Evolutionary conservation across 768 basidiomycete species (phyloP).

Genomic region (Hericium alpestre): DNA sequence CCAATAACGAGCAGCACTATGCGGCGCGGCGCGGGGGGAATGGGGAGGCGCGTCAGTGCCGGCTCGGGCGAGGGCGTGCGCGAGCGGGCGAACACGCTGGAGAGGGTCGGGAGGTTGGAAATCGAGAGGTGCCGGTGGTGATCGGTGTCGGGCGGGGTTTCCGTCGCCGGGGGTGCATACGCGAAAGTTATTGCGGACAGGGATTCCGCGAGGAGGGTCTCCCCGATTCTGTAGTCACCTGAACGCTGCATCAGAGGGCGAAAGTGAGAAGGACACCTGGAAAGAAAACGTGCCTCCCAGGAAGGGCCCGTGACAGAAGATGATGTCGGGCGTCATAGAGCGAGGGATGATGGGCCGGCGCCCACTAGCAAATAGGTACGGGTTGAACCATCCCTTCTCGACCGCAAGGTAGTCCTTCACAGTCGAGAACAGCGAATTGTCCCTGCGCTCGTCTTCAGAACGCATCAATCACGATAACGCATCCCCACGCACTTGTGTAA

Average conservation of each 20-base stretch:
- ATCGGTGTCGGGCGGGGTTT: conserved; percentile 8
- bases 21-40: conserved; percentile 38
- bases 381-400: conserved; percentile 62
- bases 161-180: conserved; percentile 11
- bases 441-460: conserved; percentile 23
- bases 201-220: conserved; percentile 47
- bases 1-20: conserved; percentile 48
- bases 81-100: conserved; percentile 35
- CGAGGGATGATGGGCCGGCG: conserved; percentile 51
- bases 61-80: conserved; percentile 45
- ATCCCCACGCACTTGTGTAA: conserved; percentile 35
- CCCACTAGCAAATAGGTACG: conserved; percentile 52
- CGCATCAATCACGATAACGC: neutral
- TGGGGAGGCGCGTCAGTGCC: conserved; percentile 28
- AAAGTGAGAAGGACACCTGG: neutral
- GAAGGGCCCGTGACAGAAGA: conserved; percentile 60
- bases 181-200: conserved; percentile 40
- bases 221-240: conserved; percentile 56
- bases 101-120: conserved; percentile 26
- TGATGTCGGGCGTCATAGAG: conserved; percentile 52
- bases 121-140: conserved; percentile 20
- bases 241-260: neutral
- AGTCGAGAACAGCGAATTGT: conserved; percentile 45
- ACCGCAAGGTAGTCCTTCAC: conserved; percentile 54
- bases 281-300: conserved; percentile 30